Evolutionary conservation across 192 early-diverging fungal genomes (phyloP), one percentile per base, ranked within the genome.

Genomic region (Geranomyces variabilis): DNA sequence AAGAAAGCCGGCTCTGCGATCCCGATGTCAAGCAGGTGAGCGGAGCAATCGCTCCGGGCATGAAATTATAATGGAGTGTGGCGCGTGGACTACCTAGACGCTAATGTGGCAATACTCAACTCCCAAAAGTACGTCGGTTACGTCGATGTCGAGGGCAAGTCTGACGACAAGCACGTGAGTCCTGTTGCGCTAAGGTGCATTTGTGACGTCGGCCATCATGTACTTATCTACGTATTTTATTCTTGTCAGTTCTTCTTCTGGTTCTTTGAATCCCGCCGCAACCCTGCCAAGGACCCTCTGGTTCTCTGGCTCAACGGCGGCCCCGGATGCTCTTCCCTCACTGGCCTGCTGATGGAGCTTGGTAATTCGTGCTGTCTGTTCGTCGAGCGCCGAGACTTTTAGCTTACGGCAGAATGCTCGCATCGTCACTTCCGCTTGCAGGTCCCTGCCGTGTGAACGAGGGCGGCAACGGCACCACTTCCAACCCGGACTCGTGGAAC

Each of bases 251-350:
- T 93, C 74, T 95, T 93, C 84, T 95, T 93, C 78, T 95, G 93
- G 92, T 98, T 99, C 87, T 98, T 99, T 79, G 96, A 96, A 79
- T 91, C 92, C 7, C 91, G 93, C 70, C 84, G 84, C 67, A 79
- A 85, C 55, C 89, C 90, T 19, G 69, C 77, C 69, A 83, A 78
- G 28, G 95, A 94, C 68, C 96, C 96, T 5, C 75, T 92, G 34
- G 81, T 91, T 44, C 81, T 93, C 34, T 93, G 91, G 91, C 84
- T 90, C 53, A 90, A 89, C 24, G 89, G 89, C 36, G 92, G 90
- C 13, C 90, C 92, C 1, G 92, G 92, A 1, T 93, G 92, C 75
- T 88, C 87, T 15, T 90, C 87, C 5, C 77, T 89, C 47, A 88
- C 89, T 9, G 92, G 89, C 36, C 83, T 92, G 28, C 82, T 91